Base-by-base conservation (phyloP, 805 yeast species). In the Candida boleticola region DNA sequence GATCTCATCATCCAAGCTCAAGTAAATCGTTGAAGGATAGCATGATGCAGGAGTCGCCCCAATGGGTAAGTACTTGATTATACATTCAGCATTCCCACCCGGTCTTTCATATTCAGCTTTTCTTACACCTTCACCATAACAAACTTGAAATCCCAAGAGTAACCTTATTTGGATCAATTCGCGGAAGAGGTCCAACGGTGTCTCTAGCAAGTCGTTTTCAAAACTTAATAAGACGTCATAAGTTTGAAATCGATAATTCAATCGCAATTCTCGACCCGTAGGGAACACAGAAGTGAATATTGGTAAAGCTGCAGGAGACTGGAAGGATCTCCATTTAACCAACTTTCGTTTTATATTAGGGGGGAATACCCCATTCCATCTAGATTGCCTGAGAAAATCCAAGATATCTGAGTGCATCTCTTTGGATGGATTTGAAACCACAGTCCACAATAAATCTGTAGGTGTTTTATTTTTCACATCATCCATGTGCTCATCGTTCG, bases 321-420 rank as follows among this genome's bases (percentile, higher is more conserved):
- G 83, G 40, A 95, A 72, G 0, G 98, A 90, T 40, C 88, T 78
- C 99, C 99, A 93, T 56, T 90, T 90, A 39, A 90, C 83, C 13
- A 82, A 68, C 51, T 79, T 77, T 41, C 86, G 70, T 40, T 76
- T 79, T 13, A 83, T 80, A 33, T 78, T 76, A 11, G 76, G 75
- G 0, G 98, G 96, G 52, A 88, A 88, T 1, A 89, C 95, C 61
- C 85, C 89, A 42, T 82, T 82, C 99, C 99, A 93, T 44, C 95
- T 76, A 4, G 95, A 92, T 35, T 79, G 81, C n/a, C 80, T 74
- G 6, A 82, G 66, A 42, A 78, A 73, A 9, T 76, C 73, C 13
- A 83, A 65, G 6, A 79, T 64, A 39, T 79, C 83, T 2, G 74
- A 65, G 25, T 75, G 73, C 3, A 78, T 67, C 5, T 83, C 82